These are phyloP conservation scores for Cladorrhinum sp. DNA, from an alignment of 2,329 filamentous ascomycete species.

Conservation along the genomic window DNA sequence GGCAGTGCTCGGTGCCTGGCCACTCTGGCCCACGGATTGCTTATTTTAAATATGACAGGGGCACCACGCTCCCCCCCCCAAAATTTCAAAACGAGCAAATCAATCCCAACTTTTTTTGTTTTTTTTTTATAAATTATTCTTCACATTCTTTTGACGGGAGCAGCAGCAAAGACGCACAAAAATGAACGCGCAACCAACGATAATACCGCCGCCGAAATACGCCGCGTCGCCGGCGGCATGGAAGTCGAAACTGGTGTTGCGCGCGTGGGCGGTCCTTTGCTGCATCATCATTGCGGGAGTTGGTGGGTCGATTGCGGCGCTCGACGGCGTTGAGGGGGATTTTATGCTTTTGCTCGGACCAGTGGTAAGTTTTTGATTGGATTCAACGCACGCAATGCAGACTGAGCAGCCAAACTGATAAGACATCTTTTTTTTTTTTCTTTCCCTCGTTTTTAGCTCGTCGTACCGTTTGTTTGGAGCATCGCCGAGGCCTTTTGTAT, in stretches of 20 bases:
- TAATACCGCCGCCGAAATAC: slow-evolving; percentile 3
- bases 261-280: neutral
- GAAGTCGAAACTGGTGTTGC: neutral
- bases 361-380: neutral
- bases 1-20: no score
- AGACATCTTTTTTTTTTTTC: no score
- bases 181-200: neutral
- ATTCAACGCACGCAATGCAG: neutral
- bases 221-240: neutral
- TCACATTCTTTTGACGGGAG: neutral
- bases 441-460: neutral
- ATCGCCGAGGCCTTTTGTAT: slow-evolving; percentile 16
- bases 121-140: neutral
- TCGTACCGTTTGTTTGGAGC: slow-evolving; percentile 6
- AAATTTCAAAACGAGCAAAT: neutral
- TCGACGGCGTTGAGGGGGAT: neutral
- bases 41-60: neutral
- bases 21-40: no score
- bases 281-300: neutral
- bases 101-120: neutral
- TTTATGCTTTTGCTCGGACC: neutral
- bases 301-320: neutral
- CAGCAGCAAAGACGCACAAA: neutral
- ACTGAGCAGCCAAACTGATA: neutral
- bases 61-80: neutral